Percentiles rank a stretch among this genome's conserved stretches.
Evolutionary conservation across 345 rosid genomes (phyloP).

Genomic region (Eucalyptus sp.): DNA sequence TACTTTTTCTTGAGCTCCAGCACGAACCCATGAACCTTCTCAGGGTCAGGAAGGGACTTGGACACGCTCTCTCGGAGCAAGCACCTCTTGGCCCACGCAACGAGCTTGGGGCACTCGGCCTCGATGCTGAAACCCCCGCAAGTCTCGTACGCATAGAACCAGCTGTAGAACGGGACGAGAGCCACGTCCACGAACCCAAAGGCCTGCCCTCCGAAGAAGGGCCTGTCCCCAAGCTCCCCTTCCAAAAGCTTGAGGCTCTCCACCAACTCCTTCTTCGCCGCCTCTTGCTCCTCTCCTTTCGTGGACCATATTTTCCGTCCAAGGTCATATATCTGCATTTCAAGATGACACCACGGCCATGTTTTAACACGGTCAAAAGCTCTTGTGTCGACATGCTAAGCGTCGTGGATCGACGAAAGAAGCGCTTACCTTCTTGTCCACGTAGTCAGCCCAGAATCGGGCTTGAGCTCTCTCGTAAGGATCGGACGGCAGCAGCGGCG

Average conservation of each 20-base stretch:
- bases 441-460: conserved; percentile 11
- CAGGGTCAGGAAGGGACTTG: neutral
- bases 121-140: conserved; percentile 2
- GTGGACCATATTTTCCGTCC: neutral
- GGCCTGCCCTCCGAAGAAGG: conserved; percentile 7
- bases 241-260: conserved; percentile 5
- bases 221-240: conserved; percentile 10
- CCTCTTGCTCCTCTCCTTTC: conserved; percentile 5
- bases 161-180: conserved; percentile 3
- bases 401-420: neutral
- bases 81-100: conserved; percentile 4
- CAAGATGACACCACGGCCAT: neutral
- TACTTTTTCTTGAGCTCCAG: neutral
- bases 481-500: conserved; percentile 6
- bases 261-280: conserved; percentile 3
- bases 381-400: neutral
- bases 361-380: neutral
- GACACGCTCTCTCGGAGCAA: neutral
- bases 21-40: neutral
- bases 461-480: conserved; percentile 12
- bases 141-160: conserved; percentile 3
- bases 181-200: conserved; percentile 4
- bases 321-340: neutral
- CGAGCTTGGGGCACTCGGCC: conserved; percentile 5
- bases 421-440: conserved; percentile 1